Conservation (phyloP, 441 rosid genomes). For the Capsella rubella region DNA sequence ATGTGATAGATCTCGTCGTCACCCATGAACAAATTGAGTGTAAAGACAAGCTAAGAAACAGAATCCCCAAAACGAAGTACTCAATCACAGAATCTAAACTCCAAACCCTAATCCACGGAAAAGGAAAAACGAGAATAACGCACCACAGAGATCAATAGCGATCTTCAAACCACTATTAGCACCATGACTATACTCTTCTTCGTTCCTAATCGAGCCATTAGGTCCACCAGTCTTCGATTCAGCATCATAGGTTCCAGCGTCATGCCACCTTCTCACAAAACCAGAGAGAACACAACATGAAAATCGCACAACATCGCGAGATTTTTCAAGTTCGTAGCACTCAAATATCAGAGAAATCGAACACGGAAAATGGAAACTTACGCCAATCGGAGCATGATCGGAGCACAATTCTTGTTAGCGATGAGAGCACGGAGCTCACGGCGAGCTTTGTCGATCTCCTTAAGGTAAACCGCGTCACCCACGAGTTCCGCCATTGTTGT, state of each 20-base stretch:
- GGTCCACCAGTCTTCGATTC: conserved; percentile 85
- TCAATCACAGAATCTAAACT: background rate
- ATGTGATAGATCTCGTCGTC: background rate
- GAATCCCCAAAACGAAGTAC: background rate
- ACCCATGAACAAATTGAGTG: too few relatives aligned
- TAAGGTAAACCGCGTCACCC: conserved; percentile 77
- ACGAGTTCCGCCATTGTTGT: conserved; percentile 68
- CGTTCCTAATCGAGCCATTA: conserved; percentile 87
- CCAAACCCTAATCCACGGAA: background rate
- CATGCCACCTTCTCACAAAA: conserved; percentile 82
- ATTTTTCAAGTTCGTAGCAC: too few relatives aligned
- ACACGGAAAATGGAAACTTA: conserved; percentile 37
- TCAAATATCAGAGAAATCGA: background rate
- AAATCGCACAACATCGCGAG: background rate
- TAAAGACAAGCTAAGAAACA: background rate
- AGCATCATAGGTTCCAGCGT: conserved; percentile 87
- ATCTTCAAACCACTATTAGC: conserved; percentile 81
- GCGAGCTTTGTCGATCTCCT: conserved; percentile 86
- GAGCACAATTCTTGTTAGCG: conserved; percentile 86
- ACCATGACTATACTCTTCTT: conserved; percentile 75
- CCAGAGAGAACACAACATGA: background rate
- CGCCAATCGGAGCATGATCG: conserved; percentile 97
- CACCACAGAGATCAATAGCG: conserved; percentile 85
- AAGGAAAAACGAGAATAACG: conserved; percentile 10
- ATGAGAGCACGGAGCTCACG: conserved; percentile 91